Base-by-base conservation (phyloP, 768 basidiomycete genomes). In the Dendrothele bispora region DNA sequence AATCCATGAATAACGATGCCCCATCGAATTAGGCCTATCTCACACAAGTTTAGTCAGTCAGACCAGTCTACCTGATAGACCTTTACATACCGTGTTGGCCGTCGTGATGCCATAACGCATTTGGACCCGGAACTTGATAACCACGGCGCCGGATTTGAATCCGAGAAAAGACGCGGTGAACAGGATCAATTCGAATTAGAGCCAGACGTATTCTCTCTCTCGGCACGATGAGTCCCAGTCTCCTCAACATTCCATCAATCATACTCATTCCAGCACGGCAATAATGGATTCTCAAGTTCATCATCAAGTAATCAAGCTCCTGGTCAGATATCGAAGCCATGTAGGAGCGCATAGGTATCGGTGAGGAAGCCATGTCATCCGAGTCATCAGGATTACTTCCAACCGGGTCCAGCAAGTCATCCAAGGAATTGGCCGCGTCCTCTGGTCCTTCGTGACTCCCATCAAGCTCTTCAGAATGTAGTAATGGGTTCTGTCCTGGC, bases 1-100 rank as follows among this genome's bases (percentile, higher is more conserved):
- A 71, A 73, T 1, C 64, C 65, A 54, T 74, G 73, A 3, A 67
- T 64, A 3, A 73, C 66, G 35, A 72, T 61, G 36, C 61, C 60
- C 57, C 59, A 73, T 3, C 39, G 49, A 37, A 73, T 72, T 11
- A 71, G 61, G 5, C 61, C 68, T 68, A 8, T n/a, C n/a, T n/a
- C n/a, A n/a, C n/a, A n/a, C n/a, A n/a, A n/a, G n/a, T n/a, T n/a
- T n/a, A n/a, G n/a, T n/a, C n/a, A n/a, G n/a, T n/a, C n/a, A n/a
- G n/a, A n/a, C n/a, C n/a, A n/a, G n/a, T n/a, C n/a, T n/a, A n/a
- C n/a, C n/a, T n/a, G n/a, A n/a, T n/a, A n/a, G n/a, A n/a, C n/a
- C n/a, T n/a, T n/a, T n/a, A n/a, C 56, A n/a, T 41, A 54, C 45
- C 43, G 34, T 54, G 53, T 21, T 54, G 53, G 3, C 53, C 50